Percentiles rank a stretch among this genome's conserved stretches.
Conservation (phyloP, 2,329 filamentous ascomycete species). For the Myrmaecium sp. region DNA sequence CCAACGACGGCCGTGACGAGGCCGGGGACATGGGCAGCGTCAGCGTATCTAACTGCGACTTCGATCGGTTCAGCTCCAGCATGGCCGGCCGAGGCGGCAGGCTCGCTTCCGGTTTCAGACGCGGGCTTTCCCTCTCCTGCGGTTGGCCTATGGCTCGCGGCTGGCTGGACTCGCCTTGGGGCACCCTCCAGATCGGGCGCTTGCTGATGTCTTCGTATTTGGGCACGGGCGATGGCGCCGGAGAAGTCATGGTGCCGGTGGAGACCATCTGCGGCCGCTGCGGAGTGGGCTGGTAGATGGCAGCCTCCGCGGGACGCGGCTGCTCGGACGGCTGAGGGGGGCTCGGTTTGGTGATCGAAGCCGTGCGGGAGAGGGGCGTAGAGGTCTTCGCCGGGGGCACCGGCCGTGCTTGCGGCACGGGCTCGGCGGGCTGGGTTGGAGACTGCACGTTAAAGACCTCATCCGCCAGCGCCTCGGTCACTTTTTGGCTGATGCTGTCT, state of each 20-base stretch:
- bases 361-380: slow-evolving; percentile 13
- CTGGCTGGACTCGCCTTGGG: slow-evolving; percentile 19
- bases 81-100: slow-evolving; percentile 23
- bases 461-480: slow-evolving; percentile 65
- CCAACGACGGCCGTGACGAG: slow-evolving; percentile 51
- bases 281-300: slow-evolving; percentile 28
- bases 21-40: slow-evolving; percentile 36
- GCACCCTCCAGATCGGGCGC: slow-evolving; percentile 36
- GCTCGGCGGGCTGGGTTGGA: slow-evolving; percentile 12
- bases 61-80: slow-evolving; percentile 29
- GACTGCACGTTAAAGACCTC: slow-evolving; percentile 51
- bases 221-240: slow-evolving; percentile 24
- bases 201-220: slow-evolving; percentile 23
- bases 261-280: slow-evolving; percentile 40
- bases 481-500: slow-evolving; percentile 45
- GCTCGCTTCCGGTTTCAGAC: slow-evolving; percentile 20
- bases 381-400: slow-evolving; percentile 15
- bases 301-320: slow-evolving; percentile 11
- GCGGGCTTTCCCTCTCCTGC: slow-evolving; percentile 22
- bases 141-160: slow-evolving; percentile 32
- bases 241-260: slow-evolving; percentile 66
- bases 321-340: slow-evolving; percentile 8
- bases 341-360: slow-evolving; percentile 16
- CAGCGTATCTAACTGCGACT: slow-evolving; percentile 32
- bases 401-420: slow-evolving; percentile 11